Evolutionary conservation across 352 stramenopile species (phyloP).

Genomic region (Saprolegnia parasitica): DNA sequence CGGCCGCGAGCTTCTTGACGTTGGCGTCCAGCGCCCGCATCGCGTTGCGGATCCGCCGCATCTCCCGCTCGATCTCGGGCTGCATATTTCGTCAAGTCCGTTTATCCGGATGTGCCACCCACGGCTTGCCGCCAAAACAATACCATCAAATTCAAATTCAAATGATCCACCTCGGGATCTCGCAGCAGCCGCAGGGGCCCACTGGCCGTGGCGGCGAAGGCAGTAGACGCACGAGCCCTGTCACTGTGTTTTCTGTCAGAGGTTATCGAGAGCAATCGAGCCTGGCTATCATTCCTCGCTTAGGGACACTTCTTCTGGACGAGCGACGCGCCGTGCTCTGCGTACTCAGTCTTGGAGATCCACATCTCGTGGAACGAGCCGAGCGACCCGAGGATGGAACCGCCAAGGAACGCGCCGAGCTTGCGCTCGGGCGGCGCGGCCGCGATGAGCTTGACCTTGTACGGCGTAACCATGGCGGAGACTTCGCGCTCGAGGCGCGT

Average conservation of each 20-base stretch:
- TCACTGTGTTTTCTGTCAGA: too few species aligned
- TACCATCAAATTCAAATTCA: too few species aligned
- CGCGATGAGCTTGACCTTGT: constrained; percentile 63
- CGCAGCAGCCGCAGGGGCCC: too few species aligned
- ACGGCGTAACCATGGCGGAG: constrained; percentile 44
- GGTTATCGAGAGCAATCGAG: too few species aligned
- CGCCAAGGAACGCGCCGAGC: constrained; percentile 84
- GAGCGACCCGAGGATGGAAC: constrained; percentile 95
- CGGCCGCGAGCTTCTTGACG: constrained; percentile 51
- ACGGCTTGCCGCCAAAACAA: too few species aligned
- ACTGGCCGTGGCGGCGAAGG: too few species aligned
- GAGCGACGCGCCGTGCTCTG: constrained; percentile 93
- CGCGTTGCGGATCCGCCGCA: constrained; percentile 56
- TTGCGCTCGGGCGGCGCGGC: constrained; percentile 60
- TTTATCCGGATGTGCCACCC: too few species aligned
- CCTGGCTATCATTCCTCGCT: too few species aligned
- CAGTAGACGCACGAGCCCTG: too few species aligned
- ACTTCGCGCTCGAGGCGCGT: constrained; percentile 69
- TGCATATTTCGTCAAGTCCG: constrained; percentile 31
- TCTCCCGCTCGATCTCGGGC: constrained; percentile 19
- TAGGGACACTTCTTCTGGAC: constrained; percentile 96
- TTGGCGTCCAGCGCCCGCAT: constrained; percentile 63
- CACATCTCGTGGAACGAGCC: constrained; percentile 99
- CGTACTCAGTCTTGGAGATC: constrained; percentile 98
- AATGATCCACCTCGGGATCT: too few species aligned